Conservation (phyloP, 345 rosid genomes). For the Acer negundo region DNA sequence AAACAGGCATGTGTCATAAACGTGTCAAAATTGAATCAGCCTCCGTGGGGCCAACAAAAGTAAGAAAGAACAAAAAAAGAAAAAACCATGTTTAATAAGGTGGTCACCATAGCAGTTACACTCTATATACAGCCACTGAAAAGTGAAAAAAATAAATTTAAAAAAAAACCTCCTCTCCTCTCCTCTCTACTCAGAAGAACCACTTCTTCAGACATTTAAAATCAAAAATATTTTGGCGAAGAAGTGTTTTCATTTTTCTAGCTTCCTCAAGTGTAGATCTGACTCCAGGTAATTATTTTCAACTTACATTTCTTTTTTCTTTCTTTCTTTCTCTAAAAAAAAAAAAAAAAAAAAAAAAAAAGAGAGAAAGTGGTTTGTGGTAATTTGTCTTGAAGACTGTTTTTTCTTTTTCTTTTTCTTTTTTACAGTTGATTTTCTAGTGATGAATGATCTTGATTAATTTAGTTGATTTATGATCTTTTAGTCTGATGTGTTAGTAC, state of each 20-base stretch:
- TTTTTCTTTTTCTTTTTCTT: too few species aligned
- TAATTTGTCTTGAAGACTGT: too few species aligned
- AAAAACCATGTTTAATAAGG: neutral
- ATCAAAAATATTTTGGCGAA: too few species aligned
- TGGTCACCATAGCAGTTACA: conserved; percentile 26
- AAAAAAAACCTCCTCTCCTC: neutral
- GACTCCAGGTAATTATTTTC: neutral
- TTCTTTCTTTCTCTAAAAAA: too few species aligned
- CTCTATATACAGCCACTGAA: neutral
- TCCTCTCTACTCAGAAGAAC: neutral
- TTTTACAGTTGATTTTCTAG: neutral
- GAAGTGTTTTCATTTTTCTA: neutral
- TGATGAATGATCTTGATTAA: neutral
- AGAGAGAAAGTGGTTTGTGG: neutral
- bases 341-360: too few species aligned
- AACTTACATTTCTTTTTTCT: neutral
- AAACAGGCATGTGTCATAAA: conserved; percentile 23
- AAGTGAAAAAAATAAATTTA: neutral
- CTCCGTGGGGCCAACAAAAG: neutral
- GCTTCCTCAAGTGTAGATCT: neutral
- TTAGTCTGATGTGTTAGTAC: neutral
- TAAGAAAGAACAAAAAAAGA: neutral
- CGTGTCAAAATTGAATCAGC: conserved; percentile 24
- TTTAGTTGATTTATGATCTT: neutral
- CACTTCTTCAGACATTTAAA: neutral